Base-by-base conservation (phyloP, 176 grass and related monocot genomes). In the Carex pumila region DNA sequence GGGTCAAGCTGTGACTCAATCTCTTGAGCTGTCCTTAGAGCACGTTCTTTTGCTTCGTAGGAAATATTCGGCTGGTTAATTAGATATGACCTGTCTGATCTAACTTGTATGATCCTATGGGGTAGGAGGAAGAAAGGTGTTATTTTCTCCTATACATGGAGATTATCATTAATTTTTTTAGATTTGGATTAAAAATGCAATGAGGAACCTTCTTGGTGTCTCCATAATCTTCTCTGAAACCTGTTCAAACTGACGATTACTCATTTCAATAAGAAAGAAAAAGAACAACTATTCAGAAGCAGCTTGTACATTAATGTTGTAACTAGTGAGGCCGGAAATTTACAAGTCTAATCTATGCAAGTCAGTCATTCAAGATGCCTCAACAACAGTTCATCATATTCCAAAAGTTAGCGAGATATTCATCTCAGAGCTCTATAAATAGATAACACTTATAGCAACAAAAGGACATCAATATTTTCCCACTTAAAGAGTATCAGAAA, bases 21-120 rank as follows among this genome's bases (percentile, higher is more conserved):
- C 58, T 95, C 89, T 89, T 95, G 87, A 5, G 93, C 90, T 83
- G 92, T 95, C 50, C 61, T 91, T 80, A 84, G 75, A 55, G 93
- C 93, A 70, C 86, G 68, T 49, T 90, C 9, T 78, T 89, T 89
- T 61, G 83, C 84, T 91, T 92, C 86, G 71, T 87, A 81, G 65
- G 93, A 89, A 82, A 87, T 82, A 41, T 84, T 81, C 60, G 86
- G 81, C 31, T 57, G 12, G 29, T 21, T 84, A 70, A 86, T 87
- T 65, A 89, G 63, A 88, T 92, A 89, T 80, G 92, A 84, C 58
- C 78, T 84, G 4, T 86, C 81, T 84, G 34, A 71, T 65, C 75
- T 84, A 82, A 85, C 92, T 81, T 83, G 79, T 71, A 89, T 87
- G 84, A 81, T 65, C 90, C 90, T 92, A 56, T 13, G 34, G 66